These are phyloP conservation scores for Coemansia sp. DNA, from an alignment of 192 early-diverging fungal species.

Conservation along the genomic window DNA sequence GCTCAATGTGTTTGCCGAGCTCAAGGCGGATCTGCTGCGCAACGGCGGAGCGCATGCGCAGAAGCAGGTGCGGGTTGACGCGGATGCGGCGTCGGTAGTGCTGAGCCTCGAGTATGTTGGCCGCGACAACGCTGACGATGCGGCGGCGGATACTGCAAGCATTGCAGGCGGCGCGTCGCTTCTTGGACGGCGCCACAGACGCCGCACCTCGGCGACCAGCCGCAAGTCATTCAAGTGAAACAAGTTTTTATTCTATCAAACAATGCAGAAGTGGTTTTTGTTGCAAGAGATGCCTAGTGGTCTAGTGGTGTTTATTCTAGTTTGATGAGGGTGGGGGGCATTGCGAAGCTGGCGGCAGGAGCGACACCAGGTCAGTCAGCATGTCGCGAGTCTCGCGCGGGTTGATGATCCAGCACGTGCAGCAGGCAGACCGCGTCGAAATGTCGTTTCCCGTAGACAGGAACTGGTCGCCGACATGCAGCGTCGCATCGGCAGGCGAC, in stretches of 20 bases:
- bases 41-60: constrained; percentile 16
- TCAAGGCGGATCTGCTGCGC: constrained; percentile 32
- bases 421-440: constrained; percentile 79
- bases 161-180: constrained; percentile 22
- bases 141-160: constrained; percentile 30
- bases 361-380: constrained; percentile 60
- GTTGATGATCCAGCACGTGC: constrained; percentile 86
- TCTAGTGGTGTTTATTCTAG: too few relatives aligned
- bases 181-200: constrained; percentile 28
- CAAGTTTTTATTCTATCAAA: not conserved
- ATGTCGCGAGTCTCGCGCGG: constrained; percentile 81
- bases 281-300: too few relatives aligned
- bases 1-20: constrained; percentile 32
- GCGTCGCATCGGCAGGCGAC: constrained; percentile 58
- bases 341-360: constrained; percentile 15
- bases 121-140: constrained; percentile 7
- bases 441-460: constrained; percentile 89
- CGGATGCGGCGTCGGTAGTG: constrained; percentile 12
- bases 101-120: constrained; percentile 29
- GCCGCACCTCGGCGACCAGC: constrained; percentile 43
- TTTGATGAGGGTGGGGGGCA: too few relatives aligned
- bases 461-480: constrained; percentile 93
- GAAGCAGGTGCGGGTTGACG: constrained; percentile 10
- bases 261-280: not conserved
- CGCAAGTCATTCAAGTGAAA: constrained; percentile 40